phyloP scores from a whole-genome alignment of 139 green algal species.

The Picocystis salinarum region DNA sequence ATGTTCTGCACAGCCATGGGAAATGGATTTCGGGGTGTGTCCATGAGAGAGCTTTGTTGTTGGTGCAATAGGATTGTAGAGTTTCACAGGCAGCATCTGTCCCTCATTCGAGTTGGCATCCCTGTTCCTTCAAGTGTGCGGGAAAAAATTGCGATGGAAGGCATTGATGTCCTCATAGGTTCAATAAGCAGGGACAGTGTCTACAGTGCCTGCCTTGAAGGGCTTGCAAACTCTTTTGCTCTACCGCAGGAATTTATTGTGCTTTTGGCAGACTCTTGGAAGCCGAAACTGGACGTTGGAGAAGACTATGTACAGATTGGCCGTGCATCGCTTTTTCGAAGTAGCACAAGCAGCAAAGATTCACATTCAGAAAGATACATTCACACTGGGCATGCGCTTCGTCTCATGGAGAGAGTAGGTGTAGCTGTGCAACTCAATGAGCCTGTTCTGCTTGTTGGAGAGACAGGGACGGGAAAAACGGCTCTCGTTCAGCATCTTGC shows the following conservation, averaged over 20 bases:
- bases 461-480: slow-evolving; percentile 96
- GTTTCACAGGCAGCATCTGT: too few species aligned
- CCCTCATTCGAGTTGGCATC: neutral
- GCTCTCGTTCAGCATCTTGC: slow-evolving; percentile 56
- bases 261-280: neutral
- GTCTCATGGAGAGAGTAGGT: slow-evolving; percentile 73
- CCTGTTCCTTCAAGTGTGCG: neutral
- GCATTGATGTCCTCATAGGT: neutral
- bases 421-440: slow-evolving; percentile 39
- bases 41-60: too few species aligned
- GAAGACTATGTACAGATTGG: slow-evolving; percentile 6
- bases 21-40: too few species aligned
- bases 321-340: slow-evolving; percentile 2
- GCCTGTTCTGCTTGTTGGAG: slow-evolving; percentile 88
- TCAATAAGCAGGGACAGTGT: too few species aligned
- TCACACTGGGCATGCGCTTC: slow-evolving; percentile 53
- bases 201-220: too few species aligned
- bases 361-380: slow-evolving; percentile 32
- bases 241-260: too few species aligned
- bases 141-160: neutral
- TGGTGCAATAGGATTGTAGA: slow-evolving; percentile 1
- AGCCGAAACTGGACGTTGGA: slow-evolving; percentile 19
- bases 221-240: too few species aligned
- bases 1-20: too few species aligned
- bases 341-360: neutral